Conservation (phyloP, 2,329 filamentous ascomycete species). For the Penicillium sp. region DNA sequence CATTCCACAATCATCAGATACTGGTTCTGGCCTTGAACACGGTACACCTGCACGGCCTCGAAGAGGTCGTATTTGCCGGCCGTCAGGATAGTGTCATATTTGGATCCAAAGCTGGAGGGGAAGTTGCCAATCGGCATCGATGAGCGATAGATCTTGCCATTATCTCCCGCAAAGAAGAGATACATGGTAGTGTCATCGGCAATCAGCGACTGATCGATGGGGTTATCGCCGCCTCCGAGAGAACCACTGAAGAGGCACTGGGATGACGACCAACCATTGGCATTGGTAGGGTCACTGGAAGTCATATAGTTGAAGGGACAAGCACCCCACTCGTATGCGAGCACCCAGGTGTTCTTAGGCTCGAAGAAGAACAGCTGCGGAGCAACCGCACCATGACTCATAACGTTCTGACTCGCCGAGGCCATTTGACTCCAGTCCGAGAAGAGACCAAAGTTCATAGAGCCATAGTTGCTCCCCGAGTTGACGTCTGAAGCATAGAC, state of each 20-base stretch:
- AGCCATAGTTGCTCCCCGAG: conserved; percentile 45
- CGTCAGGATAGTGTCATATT: conserved; percentile 46
- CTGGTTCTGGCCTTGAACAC: conserved; percentile 46
- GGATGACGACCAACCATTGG: conserved; percentile 51
- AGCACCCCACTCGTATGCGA: conserved; percentile 60
- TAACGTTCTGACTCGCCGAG: neutral
- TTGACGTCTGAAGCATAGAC: conserved; percentile 54
- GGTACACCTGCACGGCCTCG: conserved; percentile 63
- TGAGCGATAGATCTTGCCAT: conserved; percentile 60
- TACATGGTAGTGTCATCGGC: conserved; percentile 58
- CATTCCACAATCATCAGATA: conserved; percentile 65
- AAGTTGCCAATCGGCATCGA: conserved; percentile 59
- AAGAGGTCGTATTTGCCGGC: conserved; percentile 55
- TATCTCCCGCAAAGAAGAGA: conserved; percentile 62
- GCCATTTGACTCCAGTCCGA: neutral
- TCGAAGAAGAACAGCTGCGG: conserved; percentile 59
- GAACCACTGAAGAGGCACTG: conserved; percentile 53
- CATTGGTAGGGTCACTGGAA: conserved; percentile 51
- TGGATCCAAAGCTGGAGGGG: conserved; percentile 53
- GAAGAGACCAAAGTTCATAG: conserved; percentile 49
- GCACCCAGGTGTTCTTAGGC: conserved; percentile 58
- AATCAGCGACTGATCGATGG: conserved; percentile 60
- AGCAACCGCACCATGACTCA: conserved; percentile 45
- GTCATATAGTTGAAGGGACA: conserved; percentile 57
- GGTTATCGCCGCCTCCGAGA: conserved; percentile 46